Evolutionary conservation across 805 yeast genomes (phyloP).

Genomic region (Saccharomycopsis sp.): DNA sequence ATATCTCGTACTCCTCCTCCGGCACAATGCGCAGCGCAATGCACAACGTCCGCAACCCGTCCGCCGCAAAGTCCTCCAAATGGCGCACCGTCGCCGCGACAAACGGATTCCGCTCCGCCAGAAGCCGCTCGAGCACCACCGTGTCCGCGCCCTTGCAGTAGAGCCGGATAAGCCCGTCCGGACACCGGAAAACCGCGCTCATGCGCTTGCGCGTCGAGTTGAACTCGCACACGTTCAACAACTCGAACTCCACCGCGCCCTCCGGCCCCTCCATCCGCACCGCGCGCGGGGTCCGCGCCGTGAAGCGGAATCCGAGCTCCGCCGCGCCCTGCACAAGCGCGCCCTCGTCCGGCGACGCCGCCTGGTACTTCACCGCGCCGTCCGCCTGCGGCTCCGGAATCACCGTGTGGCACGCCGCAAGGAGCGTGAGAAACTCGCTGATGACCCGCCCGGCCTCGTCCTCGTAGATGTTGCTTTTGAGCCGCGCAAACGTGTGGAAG

Average conservation of each 20-base stretch:
- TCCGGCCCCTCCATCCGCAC: slow-evolving; percentile 52
- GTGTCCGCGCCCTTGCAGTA: slow-evolving; percentile 98
- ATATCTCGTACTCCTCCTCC: slow-evolving; percentile 65
- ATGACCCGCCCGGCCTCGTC: slow-evolving; percentile 40
- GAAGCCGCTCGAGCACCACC: slow-evolving; percentile 81
- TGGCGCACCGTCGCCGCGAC: slow-evolving; percentile 78
- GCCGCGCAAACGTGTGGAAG: slow-evolving; percentile 59
- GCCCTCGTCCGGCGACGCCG: slow-evolving; percentile 99
- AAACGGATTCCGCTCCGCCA: slow-evolving; percentile 62
- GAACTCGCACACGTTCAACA: slow-evolving; percentile 89
- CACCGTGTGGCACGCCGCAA: slow-evolving; percentile 95
- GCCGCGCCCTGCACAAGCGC: slow-evolving; percentile 98
- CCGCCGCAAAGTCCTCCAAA: slow-evolving; percentile 93
- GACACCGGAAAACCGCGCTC: slow-evolving; percentile 91
- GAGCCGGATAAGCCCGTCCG: slow-evolving; percentile 83
- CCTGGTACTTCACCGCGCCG: slow-evolving; percentile 82
- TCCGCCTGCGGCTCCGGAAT: slow-evolving; percentile 75
- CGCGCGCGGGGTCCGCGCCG: slow-evolving; percentile 73
- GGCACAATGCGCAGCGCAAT: slow-evolving; percentile 78
- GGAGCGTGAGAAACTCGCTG: slow-evolving; percentile 70
- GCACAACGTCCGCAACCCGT: slow-evolving; percentile 92
- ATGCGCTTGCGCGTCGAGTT: slow-evolving; percentile 96
- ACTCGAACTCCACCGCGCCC: slow-evolving; percentile 58
- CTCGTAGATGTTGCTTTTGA: slow-evolving; percentile 41
- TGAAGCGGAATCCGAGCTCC: slow-evolving; percentile 73